phyloP scores from a whole-genome alignment of 768 basidiomycete genomes.

The Pleurotus sapidus region DNA sequence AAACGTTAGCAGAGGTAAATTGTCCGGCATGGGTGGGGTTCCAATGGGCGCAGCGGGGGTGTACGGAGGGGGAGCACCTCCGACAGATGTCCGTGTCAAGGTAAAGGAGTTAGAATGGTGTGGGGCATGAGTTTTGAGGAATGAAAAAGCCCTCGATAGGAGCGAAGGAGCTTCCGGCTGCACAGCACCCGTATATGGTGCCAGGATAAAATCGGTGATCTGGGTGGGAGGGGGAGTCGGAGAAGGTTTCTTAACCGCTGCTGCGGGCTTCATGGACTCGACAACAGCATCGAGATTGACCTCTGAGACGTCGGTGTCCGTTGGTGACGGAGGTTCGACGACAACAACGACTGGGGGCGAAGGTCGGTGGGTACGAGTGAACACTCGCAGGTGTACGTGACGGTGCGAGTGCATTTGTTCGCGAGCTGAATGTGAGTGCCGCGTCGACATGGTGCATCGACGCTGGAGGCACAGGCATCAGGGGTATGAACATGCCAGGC shows the following conservation, averaged over 20 bases:
- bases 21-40: constrained; percentile 10
- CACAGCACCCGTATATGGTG: constrained; percentile 39
- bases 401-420: constrained; percentile 36
- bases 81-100: constrained; percentile 26
- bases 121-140: constrained; percentile 47
- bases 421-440: constrained; percentile 48
- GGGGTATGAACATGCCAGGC: constrained; percentile 53
- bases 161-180: constrained; percentile 36
- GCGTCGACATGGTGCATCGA: constrained; percentile 50
- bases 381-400: constrained; percentile 25
- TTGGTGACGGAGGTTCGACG: constrained; percentile 31
- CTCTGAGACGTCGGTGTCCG: constrained; percentile 22
- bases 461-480: constrained; percentile 45
- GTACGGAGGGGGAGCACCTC: constrained; percentile 37
- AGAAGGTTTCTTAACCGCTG: background rate
- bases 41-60: constrained; percentile 16
- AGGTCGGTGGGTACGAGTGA: constrained; percentile 62
- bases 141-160: constrained; percentile 47
- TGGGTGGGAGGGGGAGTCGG: constrained; percentile 28
- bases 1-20: constrained; percentile 56
- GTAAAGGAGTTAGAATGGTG: constrained; percentile 65
- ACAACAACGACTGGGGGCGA: constrained; percentile 33
- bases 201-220: constrained; percentile 51
- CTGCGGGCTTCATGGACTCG: background rate
- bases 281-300: constrained; percentile 17